phyloP scores from a whole-genome alignment of 1,139 yeast genomes.

The Sugiyamaella novakii region DNA sequence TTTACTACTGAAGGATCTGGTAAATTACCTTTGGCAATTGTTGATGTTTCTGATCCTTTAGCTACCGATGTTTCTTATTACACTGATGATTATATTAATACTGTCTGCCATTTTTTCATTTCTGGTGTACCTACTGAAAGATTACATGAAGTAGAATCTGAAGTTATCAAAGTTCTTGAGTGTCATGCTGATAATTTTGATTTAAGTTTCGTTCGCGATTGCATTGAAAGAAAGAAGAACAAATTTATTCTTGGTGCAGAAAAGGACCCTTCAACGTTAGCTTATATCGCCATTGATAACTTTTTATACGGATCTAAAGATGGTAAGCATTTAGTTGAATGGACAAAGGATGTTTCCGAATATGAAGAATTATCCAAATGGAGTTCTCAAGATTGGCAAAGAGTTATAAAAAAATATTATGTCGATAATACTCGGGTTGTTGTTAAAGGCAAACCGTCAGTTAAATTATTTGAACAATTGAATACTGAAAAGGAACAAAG shows the following conservation, averaged over 20 bases:
- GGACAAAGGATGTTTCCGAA: slow-evolving; percentile 59
- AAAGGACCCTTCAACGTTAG: slow-evolving; percentile 60
- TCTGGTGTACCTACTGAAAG: slow-evolving; percentile 77
- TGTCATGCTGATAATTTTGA: slow-evolving; percentile 57
- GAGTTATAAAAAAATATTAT: slow-evolving; percentile 54
- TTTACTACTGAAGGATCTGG: slow-evolving; percentile 60
- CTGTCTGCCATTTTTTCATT: slow-evolving; percentile 60
- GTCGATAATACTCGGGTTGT: slow-evolving; percentile 69
- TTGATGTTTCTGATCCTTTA: slow-evolving; percentile 80
- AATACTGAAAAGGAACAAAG: slow-evolving; percentile 57
- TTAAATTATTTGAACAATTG: slow-evolving; percentile 54
- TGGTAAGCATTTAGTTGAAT: slow-evolving; percentile 58
- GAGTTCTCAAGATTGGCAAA: slow-evolving; percentile 69
- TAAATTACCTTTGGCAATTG: slow-evolving; percentile 70
- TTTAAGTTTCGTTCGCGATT: slow-evolving; percentile 62
- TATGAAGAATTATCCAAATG: slow-evolving; percentile 63
- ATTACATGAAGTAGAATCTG: slow-evolving; percentile 55
- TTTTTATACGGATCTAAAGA: slow-evolving; percentile 74
- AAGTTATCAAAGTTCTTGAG: slow-evolving; percentile 52
- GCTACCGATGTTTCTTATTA: slow-evolving; percentile 72
- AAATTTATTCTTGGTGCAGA: slow-evolving; percentile 68
- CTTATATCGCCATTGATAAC: slow-evolving; percentile 71
- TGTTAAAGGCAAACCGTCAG: slow-evolving; percentile 77
- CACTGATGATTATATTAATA: slow-evolving; percentile 62
- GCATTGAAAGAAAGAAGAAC: slow-evolving; percentile 65